Conservation (phyloP, 2,329 filamentous ascomycete genomes). For the Trichoderma sp. region DNA sequence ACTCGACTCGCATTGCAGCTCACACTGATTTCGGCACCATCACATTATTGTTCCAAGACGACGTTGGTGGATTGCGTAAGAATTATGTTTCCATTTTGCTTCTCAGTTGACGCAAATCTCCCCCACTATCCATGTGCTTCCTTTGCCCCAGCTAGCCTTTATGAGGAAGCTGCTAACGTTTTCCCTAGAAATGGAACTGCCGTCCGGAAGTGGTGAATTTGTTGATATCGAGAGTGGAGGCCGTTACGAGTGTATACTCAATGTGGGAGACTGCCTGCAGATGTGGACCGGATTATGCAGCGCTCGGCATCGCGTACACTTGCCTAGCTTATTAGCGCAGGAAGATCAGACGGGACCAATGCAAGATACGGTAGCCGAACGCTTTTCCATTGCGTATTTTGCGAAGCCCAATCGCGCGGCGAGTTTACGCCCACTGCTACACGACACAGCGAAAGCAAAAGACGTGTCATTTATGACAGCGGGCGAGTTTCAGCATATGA, state of each 20-base stretch:
- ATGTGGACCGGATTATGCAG: slow-evolving; percentile 11
- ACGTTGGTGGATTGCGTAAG: slow-evolving; percentile 10
- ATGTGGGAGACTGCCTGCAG: slow-evolving; percentile 13
- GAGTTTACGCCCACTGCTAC: neutral
- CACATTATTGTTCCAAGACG: slow-evolving; percentile 7
- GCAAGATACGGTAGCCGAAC: slow-evolving; percentile 2
- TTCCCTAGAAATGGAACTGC: slow-evolving; percentile 6
- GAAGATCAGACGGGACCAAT: neutral
- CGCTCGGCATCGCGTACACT: slow-evolving; percentile 15
- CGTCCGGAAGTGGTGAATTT: slow-evolving; percentile 8
- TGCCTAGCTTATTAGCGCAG: neutral
- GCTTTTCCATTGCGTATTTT: slow-evolving; percentile 14
- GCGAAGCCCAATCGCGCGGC: slow-evolving; percentile 8
- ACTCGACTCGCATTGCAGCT: slow-evolving; percentile 13
- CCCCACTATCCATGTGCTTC: neutral
- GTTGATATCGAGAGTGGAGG: slow-evolving; percentile 11
- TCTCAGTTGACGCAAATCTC: neutral
- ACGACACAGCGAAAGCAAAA: neutral
- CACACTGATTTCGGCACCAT: slow-evolving; percentile 13
- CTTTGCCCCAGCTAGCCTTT: neutral
- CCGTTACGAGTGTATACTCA: slow-evolving; percentile 13
- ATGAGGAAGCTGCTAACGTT: neutral
- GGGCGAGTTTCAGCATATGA: slow-evolving; percentile 16
- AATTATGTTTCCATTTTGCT: neutral
- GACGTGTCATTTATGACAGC: slow-evolving; percentile 8